Base-by-base conservation (phyloP, 2,329 filamentous ascomycete species). In the Fonsecaea monophora region DNA sequence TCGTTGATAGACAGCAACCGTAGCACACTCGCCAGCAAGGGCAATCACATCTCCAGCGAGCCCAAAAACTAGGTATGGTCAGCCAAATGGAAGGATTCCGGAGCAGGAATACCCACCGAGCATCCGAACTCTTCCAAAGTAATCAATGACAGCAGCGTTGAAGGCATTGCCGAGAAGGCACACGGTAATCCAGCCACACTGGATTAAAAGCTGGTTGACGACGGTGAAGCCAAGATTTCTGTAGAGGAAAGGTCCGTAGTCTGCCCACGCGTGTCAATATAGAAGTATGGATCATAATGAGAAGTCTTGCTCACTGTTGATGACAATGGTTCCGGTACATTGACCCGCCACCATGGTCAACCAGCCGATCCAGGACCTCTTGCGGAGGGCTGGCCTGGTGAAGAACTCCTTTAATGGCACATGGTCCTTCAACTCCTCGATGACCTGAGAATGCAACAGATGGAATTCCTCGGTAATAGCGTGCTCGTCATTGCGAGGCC, bases 1-100 rank as follows among this genome's bases (percentile, higher is more conserved):
- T 6, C 81, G 82, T 0, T 79, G 80, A 2, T 76, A 82, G 45
- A 77, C 83, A 53, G 78, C 85, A 71, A 78, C 80, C 71, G 84
- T 82, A 3, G 81, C 84, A 25, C 64, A 61, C 42, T 69, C 76
- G 6, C 75, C 76, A 32, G 75, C 72, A 13, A 73, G 58, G 62
- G 77, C 77, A 38, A 78, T 70, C 60, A 71, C 25, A 75, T 74
- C 37, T 66, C 72, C 34, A 75, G 71, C 18, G 76, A 74, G 42
- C 75, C 78, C 77, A 75, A 79, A 67, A 74, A 78, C 25, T 79
- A 71, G 1, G 75, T 57, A 9, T 12, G 6, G 15, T 62, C 37
- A 62, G 60, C 13, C 7, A 50, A 18, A 15, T 4, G 35, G 6
- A 61, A 12, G 9, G 15, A 25, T 40, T 32, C 13, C 34, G 6